Conservation (phyloP, 306 rosid genomes). For the Luffa acutangula region DNA sequence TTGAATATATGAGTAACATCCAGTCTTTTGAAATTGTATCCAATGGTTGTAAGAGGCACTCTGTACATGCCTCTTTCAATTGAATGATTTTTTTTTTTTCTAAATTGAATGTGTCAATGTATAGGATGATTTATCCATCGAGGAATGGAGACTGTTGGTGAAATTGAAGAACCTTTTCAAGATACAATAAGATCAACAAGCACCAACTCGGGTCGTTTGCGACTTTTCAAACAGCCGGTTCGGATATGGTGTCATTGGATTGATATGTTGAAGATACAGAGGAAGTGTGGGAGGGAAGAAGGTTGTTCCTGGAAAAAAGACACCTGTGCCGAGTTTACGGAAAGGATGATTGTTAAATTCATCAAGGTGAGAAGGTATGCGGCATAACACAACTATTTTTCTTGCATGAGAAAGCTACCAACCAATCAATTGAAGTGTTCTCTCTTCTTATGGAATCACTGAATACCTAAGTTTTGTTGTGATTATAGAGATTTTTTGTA, state of each 20-base stretch:
- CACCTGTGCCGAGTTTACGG: not conserved
- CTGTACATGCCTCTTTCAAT: too few relatives aligned
- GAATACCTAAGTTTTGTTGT: not conserved
- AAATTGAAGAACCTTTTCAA: slow-evolving; percentile 70
- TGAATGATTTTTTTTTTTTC: not conserved
- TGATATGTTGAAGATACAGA: not conserved
- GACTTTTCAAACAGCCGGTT: not conserved
- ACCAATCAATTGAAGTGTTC: not conserved
- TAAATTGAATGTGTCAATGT: not conserved
- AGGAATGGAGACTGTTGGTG: slow-evolving; percentile 77
- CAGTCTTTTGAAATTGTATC: too few relatives aligned
- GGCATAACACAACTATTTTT: not conserved
- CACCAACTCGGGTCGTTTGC: not conserved
- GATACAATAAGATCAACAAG: slow-evolving; percentile 43
- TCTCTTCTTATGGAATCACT: not conserved
- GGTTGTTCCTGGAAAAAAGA: not conserved
- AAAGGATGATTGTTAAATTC: not conserved
- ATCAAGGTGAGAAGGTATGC: not conserved
- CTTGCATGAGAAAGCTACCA: not conserved
- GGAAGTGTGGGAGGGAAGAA: not conserved
- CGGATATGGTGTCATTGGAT: not conserved
- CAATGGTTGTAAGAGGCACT: too few relatives aligned
- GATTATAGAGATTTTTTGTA: not conserved
- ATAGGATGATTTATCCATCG: slow-evolving; percentile 62
- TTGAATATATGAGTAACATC: not conserved